Percentiles rank a stretch among this genome's conserved stretches.
Evolutionary conservation across 805 yeast genomes (phyloP).

Genomic region (Wickerhamiella azyma): DNA sequence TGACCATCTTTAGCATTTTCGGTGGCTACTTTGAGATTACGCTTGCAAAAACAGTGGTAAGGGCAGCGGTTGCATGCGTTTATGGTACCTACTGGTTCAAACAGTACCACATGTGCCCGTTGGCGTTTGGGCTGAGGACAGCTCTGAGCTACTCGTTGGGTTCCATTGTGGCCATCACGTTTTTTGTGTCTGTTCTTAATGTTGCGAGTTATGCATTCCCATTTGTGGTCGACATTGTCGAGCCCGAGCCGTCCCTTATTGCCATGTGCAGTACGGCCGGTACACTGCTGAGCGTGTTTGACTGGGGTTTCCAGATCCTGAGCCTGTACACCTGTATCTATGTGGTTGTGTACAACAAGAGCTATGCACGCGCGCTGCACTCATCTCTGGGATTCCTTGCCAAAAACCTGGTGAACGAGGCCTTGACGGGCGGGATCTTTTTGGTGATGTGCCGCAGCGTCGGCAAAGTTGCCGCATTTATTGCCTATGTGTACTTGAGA

Average conservation of each 20-base stretch:
- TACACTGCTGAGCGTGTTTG: slow-evolving; percentile 41
- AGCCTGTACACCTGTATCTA: slow-evolving; percentile 84
- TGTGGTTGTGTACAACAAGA: slow-evolving; percentile 74
- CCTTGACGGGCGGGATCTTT: slow-evolving; percentile 63
- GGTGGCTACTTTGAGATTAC: slow-evolving; percentile 77
- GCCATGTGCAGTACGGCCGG: slow-evolving; percentile 10
- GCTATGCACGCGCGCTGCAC: slow-evolving; percentile 60
- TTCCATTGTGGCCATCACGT: slow-evolving; percentile 74
- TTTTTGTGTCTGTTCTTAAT: slow-evolving; percentile 59
- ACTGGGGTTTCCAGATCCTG: slow-evolving; percentile 74
- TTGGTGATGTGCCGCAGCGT: slow-evolving; percentile 63
- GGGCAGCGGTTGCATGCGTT: slow-evolving; percentile 68
- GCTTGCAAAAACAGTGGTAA: slow-evolving; percentile 66
- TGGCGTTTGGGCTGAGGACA: slow-evolving; percentile 1
- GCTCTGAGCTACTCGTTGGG: slow-evolving; percentile 82
- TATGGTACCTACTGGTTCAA: slow-evolving; percentile 74
- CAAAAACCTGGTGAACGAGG: slow-evolving; percentile 51
- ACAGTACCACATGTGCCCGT: slow-evolving; percentile 25
- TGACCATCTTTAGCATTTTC: slow-evolving; percentile 60
- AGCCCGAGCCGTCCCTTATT: background rate
- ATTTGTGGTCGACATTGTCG: slow-evolving; percentile 1
- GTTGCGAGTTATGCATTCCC: slow-evolving; percentile 23
- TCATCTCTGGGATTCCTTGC: slow-evolving; percentile 51
- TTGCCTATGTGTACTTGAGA: slow-evolving; percentile 51
- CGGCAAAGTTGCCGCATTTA: slow-evolving; percentile 49